phyloP scores from a whole-genome alignment of 2,329 filamentous ascomycete genomes.

The Escovopsis weberi region DNA sequence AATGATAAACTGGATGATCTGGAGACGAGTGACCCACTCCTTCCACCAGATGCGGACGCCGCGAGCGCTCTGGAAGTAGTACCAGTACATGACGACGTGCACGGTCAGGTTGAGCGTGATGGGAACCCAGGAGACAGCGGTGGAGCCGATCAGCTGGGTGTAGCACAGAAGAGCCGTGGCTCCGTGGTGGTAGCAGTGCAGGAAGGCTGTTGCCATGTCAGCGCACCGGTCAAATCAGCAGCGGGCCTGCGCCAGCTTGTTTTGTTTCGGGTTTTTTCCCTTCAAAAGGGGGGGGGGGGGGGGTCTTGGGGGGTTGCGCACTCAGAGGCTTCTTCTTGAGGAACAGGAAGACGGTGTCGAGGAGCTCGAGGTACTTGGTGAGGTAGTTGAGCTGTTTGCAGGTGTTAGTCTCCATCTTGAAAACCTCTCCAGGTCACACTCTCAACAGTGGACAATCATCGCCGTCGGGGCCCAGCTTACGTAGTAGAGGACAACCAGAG shows the following conservation, averaged over 20 bases:
- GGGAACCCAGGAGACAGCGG: conserved; percentile 86
- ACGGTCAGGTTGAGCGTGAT: conserved; percentile 88
- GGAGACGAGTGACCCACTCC: conserved; percentile 96
- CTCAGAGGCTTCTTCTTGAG: conserved; percentile 98
- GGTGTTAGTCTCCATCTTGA: background rate
- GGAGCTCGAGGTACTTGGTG: conserved; percentile 90
- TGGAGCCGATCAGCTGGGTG: conserved; percentile 86
- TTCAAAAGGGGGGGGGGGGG: background rate
- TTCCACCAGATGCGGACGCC: conserved; percentile 98
- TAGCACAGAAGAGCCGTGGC: conserved; percentile 95
- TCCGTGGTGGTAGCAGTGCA: conserved; percentile 98
- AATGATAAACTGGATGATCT: conserved; percentile 95
- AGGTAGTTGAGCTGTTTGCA: conserved; percentile 75
- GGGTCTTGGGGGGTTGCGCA: conserved; percentile 10
- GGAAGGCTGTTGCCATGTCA: conserved; percentile 52
- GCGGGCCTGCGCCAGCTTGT: no score
- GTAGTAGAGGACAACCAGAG: conserved; percentile 89
- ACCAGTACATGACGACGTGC: conserved; percentile 99
- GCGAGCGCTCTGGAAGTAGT: conserved; percentile 98
- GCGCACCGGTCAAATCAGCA: conserved; percentile 5
- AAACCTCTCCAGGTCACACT: no score
- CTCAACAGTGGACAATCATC: background rate
- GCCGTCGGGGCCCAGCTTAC: conserved; percentile 36
- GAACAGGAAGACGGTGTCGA: conserved; percentile 94
- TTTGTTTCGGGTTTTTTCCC: background rate